Evolutionary conservation across 2,329 filamentous ascomycete genomes (phyloP), one percentile per base, ranked within the genome.

Genomic region (Talaromyces sp.): DNA sequence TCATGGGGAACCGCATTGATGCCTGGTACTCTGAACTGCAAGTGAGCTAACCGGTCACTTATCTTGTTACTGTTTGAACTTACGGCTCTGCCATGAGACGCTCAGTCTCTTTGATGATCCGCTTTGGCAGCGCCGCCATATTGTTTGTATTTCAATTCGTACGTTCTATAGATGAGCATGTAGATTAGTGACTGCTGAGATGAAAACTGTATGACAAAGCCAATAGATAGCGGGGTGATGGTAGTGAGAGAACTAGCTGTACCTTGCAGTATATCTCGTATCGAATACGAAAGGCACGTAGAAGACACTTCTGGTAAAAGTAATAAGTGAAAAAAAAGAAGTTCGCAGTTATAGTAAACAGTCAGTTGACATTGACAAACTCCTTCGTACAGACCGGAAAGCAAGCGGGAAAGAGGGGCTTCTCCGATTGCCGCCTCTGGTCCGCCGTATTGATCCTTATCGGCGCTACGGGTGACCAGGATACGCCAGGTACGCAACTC

Each of bases 51-150:
- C 6, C 16, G 18, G 33, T 36, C 18, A 53, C 53, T 50, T 40
- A 31, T 57, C 16, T 12, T 61, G 55, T 52, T 18, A 16, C 30
- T 52, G 28, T n/a, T n/a, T 12, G 42, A 16, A 74, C 91, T 78
- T 85, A 96, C 92, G 95, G 95, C 79, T 99, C 95, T 66, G 91
- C 91, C 87, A 96, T 93, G 69, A 99, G 85, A 73, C 95, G 89
- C 81, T 99, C 94, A 23, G 95, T 99, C 85, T 99, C 96, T 81
- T 99, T 99, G 73, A 98, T 86, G 73, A 99, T 99, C 74, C 95
- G 86, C 84, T 99, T 99, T 34, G 95, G 94, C 67, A 99, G 83
- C 66, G 92, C 88, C 91, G 78, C 78, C 63, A 68, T 68, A 62
- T 51, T 63, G 28, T 14, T 30, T 36, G 16, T 53, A 14, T 36